These are phyloP conservation scores for Hygrocybe punicea DNA, from an alignment of 768 basidiomycete species.

Conservation along the genomic window DNA sequence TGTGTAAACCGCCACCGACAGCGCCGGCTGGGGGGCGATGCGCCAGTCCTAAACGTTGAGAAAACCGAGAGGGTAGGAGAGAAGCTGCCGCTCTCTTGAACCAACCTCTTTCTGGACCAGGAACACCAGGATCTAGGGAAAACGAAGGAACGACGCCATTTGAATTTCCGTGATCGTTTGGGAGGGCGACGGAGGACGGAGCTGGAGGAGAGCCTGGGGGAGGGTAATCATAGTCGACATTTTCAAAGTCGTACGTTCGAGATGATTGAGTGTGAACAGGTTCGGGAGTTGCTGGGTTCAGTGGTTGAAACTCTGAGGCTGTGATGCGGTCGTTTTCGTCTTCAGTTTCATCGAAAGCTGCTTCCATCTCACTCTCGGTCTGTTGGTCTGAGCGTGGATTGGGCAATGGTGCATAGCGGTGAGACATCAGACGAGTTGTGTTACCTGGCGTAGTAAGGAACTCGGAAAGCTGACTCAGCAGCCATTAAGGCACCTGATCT, in stretches of 20 bases:
- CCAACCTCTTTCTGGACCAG: slow-evolving; percentile 46
- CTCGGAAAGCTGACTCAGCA: too few species aligned
- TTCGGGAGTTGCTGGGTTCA: slow-evolving; percentile 40
- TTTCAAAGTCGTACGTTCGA: slow-evolving; percentile 74
- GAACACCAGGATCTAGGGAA: slow-evolving; percentile 29
- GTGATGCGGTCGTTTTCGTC: slow-evolving; percentile 55
- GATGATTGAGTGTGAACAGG: slow-evolving; percentile 22
- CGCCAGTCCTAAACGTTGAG: slow-evolving; percentile 45
- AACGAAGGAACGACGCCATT: slow-evolving; percentile 64
- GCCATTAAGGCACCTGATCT: too few species aligned
- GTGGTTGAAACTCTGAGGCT: slow-evolving; percentile 49
- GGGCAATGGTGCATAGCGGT: slow-evolving; percentile 67
- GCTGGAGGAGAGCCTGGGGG: slow-evolving; percentile 81
- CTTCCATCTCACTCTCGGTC: slow-evolving; percentile 63
- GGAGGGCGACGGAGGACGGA: slow-evolving; percentile 59
- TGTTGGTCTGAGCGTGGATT: slow-evolving; percentile 52
- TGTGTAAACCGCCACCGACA: slow-evolving; percentile 64
- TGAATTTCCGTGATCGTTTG: slow-evolving; percentile 70
- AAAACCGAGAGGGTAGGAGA: slow-evolving; percentile 53
- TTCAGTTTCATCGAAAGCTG: slow-evolving; percentile 80
- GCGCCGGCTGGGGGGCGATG: slow-evolving; percentile 39
- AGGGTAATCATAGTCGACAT: slow-evolving; percentile 72
- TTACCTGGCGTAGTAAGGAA: too few species aligned
- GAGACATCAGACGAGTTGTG: slow-evolving; percentile 37
- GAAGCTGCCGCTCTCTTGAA: slow-evolving; percentile 51